Conservation (phyloP, 2,329 filamentous ascomycete species). For the Fusarium sublunatum region DNA sequence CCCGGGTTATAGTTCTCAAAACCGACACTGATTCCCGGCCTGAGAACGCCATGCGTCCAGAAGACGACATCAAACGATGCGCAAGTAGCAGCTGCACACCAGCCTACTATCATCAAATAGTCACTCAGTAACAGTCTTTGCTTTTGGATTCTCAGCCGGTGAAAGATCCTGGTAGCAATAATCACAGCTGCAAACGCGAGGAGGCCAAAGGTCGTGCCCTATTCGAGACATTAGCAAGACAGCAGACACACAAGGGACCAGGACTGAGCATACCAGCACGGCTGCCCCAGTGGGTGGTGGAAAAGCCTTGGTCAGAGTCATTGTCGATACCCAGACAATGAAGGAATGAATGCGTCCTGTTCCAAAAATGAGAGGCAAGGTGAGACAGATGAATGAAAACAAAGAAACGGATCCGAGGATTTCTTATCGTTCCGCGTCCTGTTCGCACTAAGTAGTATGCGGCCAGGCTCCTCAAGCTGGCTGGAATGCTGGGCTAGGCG, state of each 20-base stretch:
- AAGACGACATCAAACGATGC: slow-evolving; percentile 24
- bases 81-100: slow-evolving; percentile 22
- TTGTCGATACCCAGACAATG: background rate
- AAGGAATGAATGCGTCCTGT: slow-evolving; percentile 13
- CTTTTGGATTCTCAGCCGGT: slow-evolving; percentile 21
- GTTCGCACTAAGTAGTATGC: slow-evolving; percentile 22
- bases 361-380: slow-evolving; percentile 14
- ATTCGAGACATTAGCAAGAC: background rate
- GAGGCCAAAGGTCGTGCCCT: slow-evolving; percentile 22
- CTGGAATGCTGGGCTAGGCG: slow-evolving; percentile 18
- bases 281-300: slow-evolving; percentile 17
- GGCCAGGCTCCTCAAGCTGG: background rate
- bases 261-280: slow-evolving; percentile 20
- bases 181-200: slow-evolving; percentile 13
- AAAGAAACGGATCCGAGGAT: slow-evolving; percentile 14
- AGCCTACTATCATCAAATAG: slow-evolving; percentile 23
- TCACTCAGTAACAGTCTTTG: slow-evolving; percentile 19
- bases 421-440: slow-evolving; percentile 17
- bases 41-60: slow-evolving; percentile 17
- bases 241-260: background rate
- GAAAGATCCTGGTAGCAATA: slow-evolving; percentile 19
- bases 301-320: slow-evolving; percentile 25
- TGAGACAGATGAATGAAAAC: slow-evolving; percentile 11
- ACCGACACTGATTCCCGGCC: slow-evolving; percentile 23
- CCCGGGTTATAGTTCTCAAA: slow-evolving; percentile 20